A percentile compares a stretch with the other conserved stretches of the same genome.
phyloP scores from a whole-genome alignment of 2,329 filamentous ascomycete species.

The Alternaria atra region DNA sequence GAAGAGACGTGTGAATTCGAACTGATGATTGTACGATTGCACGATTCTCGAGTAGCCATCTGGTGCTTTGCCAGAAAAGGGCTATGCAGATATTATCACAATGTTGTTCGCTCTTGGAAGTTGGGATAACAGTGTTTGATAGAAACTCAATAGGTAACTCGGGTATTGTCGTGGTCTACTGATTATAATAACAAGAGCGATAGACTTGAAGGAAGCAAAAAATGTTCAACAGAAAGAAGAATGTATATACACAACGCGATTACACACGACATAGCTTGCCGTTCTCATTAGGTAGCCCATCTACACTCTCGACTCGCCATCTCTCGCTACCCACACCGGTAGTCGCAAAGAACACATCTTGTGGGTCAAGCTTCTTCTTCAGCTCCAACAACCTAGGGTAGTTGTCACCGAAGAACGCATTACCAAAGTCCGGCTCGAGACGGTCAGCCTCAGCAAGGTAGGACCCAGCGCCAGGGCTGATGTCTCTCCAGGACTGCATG shows the following conservation, averaged over 20 bases:
- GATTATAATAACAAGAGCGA: too few relatives aligned
- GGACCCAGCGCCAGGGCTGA: conserved; percentile 39
- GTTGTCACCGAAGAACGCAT: conserved; percentile 45
- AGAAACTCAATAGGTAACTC: background rate
- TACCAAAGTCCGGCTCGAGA: conserved; percentile 44
- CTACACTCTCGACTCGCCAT: conserved; percentile 47
- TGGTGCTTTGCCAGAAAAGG: background rate
- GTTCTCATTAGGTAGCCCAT: conserved; percentile 48
- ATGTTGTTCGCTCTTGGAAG: background rate
- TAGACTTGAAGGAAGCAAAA: too few relatives aligned
- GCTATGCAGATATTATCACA: too few relatives aligned
- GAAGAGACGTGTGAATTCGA: background rate
- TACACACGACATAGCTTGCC: conserved; percentile 46
- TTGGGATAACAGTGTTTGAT: background rate
- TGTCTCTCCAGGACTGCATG: conserved; percentile 46
- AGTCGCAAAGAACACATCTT: conserved; percentile 46
- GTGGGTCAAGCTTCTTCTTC: conserved; percentile 46
- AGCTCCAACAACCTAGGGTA: conserved; percentile 42
- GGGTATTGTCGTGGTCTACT: background rate
- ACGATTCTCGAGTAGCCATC: too few relatives aligned
- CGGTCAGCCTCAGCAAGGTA: conserved; percentile 47
- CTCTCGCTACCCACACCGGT: conserved; percentile 47
- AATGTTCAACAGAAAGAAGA: background rate
- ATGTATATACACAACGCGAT: background rate
- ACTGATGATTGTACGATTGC: background rate